phyloP scores from a whole-genome alignment of 2,329 filamentous ascomycete genomes.

The Arachnomyces sp. region DNA sequence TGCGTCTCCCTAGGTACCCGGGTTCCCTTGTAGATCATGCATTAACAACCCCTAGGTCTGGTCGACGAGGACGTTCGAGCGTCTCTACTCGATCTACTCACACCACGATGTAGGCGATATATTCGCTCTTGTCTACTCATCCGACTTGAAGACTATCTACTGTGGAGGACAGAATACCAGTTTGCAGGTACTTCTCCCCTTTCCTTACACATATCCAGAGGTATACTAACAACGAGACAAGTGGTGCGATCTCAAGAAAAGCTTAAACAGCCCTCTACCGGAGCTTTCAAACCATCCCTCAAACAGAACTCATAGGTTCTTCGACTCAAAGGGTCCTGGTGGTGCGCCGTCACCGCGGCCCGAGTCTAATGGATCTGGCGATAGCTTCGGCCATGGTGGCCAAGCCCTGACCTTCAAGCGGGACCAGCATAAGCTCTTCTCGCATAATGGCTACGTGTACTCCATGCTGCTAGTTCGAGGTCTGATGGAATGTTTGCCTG shows the following conservation, averaged over 20 bases:
- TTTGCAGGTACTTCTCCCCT: conserved; percentile 54
- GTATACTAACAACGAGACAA: conserved; percentile 22
- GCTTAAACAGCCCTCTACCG: conserved; percentile 50
- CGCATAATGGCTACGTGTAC: conserved; percentile 92
- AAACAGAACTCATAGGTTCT: conserved; percentile 76
- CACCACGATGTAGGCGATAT: conserved; percentile 92
- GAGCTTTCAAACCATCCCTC: conserved; percentile 64
- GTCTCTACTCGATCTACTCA: conserved; percentile 84
- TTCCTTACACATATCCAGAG: not conserved
- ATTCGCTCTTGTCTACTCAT: conserved; percentile 87
- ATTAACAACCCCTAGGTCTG: conserved; percentile 51
- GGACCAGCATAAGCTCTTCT: conserved; percentile 74
- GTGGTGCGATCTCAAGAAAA: conserved; percentile 72
- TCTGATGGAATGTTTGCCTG: conserved; percentile 54
- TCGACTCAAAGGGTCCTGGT: conserved; percentile 80
- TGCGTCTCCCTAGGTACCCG: conserved; percentile 22
- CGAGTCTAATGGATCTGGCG: conserved; percentile 47
- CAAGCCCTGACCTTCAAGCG: conserved; percentile 72
- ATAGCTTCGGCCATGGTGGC: conserved; percentile 47
- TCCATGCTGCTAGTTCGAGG: conserved; percentile 84
- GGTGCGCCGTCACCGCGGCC: conserved; percentile 70
- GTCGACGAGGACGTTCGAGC: conserved; percentile 66
- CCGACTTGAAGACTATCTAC: conserved; percentile 71
- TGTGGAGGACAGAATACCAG: conserved; percentile 89
- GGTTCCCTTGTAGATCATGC: conserved; percentile 1